A percentile compares a stretch with the other conserved stretches of the same genome.
These are phyloP conservation scores for Nymphaea thermarum DNA, from an alignment of 164 flowering plant genomes.

Conservation along the genomic window DNA sequence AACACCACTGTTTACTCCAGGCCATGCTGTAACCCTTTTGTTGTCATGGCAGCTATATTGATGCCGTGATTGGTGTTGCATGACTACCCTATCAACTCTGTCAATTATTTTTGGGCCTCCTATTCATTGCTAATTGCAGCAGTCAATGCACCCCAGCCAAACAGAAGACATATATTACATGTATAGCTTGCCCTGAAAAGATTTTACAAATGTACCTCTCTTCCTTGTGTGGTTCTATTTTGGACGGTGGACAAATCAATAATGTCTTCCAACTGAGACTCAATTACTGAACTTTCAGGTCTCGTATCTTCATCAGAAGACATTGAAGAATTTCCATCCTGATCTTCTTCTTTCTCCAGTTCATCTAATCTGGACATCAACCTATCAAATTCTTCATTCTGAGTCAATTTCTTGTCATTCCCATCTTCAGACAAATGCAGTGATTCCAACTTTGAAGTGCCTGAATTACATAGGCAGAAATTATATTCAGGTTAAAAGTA, in stretches of 20 bases:
- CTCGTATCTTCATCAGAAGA: constrained; percentile 1
- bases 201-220: not conserved
- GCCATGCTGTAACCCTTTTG: too few species aligned
- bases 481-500: too few species aligned
- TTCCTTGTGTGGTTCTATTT: not conserved
- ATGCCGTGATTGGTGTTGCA: too few species aligned
- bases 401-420: constrained; percentile 7
- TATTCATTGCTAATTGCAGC: too few species aligned
- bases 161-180: too few species aligned
- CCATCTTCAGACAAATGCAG: not conserved
- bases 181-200: not conserved
- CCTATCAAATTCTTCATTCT: constrained; percentile 58
- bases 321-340: constrained; percentile 15
- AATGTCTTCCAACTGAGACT: not conserved
- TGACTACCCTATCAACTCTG: too few species aligned
- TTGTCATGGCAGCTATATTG: too few species aligned
- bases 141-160: too few species aligned
- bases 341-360: constrained; percentile 70
- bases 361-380: constrained; percentile 58
- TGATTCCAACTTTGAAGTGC: not conserved
- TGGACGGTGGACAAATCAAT: not conserved
- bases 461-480: not conserved
- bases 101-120: too few species aligned
- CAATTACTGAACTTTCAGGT: not conserved
- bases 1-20: too few species aligned